A percentile compares a stretch with the other conserved stretches of the same genome.
phyloP scores from a whole-genome alignment of 805 yeast species.

The Candida sakaeoensis region DNA sequence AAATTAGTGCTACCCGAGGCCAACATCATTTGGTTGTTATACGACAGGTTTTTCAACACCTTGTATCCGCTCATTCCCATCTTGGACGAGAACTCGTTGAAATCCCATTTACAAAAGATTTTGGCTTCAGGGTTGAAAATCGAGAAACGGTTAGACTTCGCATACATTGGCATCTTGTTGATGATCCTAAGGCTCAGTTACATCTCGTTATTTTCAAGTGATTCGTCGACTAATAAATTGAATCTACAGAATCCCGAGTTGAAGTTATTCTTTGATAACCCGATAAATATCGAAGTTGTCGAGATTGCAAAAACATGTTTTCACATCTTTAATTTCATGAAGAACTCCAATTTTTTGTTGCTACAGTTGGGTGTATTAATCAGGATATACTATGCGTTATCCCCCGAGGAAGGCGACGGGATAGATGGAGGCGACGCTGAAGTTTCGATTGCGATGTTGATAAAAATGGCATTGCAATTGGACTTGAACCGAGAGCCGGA shows the following conservation, averaged over 20 bases:
- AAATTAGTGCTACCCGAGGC: slow-evolving; percentile 33
- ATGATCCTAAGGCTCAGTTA: slow-evolving; percentile 32
- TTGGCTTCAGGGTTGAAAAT: slow-evolving; percentile 16
- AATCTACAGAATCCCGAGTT: slow-evolving; percentile 19
- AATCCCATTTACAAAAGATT: slow-evolving; percentile 11
- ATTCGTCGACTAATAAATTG: slow-evolving; percentile 23
- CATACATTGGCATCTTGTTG: slow-evolving; percentile 30
- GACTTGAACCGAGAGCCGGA: slow-evolving; percentile 70
- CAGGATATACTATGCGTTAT: slow-evolving; percentile 44
- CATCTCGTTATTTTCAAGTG: slow-evolving; percentile 29
- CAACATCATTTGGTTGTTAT: slow-evolving; percentile 33
- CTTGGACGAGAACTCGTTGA: slow-evolving; percentile 34
- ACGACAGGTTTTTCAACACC: slow-evolving; percentile 38
- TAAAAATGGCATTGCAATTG: slow-evolving; percentile 65
- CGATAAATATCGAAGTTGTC: slow-evolving; percentile 28
- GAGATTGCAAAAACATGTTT: slow-evolving; percentile 32
- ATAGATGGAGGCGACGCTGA: slow-evolving; percentile 58
- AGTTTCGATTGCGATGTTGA: slow-evolving; percentile 50
- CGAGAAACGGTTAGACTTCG: slow-evolving; percentile 27
- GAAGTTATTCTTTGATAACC: slow-evolving; percentile 24
- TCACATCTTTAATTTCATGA: slow-evolving; percentile 30
- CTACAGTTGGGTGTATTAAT: slow-evolving; percentile 53
- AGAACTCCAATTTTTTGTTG: slow-evolving; percentile 45
- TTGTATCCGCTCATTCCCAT: slow-evolving; percentile 44
- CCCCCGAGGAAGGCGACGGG: slow-evolving; percentile 57